A percentile compares a stretch with the other conserved stretches of the same genome.
phyloP scores from a whole-genome alignment of 495 filamentous ascomycete genomes.

The Darksidea phi region DNA sequence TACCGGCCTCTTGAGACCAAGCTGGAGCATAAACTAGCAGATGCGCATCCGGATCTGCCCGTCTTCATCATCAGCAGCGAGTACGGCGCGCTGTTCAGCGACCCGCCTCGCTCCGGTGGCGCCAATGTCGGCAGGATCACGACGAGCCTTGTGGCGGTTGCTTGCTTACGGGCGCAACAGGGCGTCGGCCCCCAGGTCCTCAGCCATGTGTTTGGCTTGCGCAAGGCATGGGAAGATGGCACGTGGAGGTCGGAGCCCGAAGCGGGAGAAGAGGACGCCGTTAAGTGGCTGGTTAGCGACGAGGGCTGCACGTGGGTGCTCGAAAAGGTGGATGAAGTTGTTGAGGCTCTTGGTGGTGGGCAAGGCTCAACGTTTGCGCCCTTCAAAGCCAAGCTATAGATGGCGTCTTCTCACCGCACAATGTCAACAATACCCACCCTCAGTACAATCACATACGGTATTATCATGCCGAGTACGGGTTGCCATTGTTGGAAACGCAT shows the following conservation, averaged over 20 bases:
- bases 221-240: slow-evolving; percentile 70
- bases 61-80: slow-evolving; percentile 70
- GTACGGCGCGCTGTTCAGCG: slow-evolving; percentile 67
- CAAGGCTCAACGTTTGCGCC: slow-evolving; percentile 45
- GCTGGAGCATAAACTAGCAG: slow-evolving; percentile 62
- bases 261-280: slow-evolving; percentile 56
- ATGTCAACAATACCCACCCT: too few relatives aligned
- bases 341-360: slow-evolving; percentile 60
- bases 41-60: slow-evolving; percentile 72
- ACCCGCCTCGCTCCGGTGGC: slow-evolving; percentile 51
- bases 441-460: too few relatives aligned
- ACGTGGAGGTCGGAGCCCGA: slow-evolving; percentile 46
- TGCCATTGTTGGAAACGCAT: too few relatives aligned
- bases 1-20: slow-evolving; percentile 70
- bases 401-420: too few relatives aligned
- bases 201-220: slow-evolving; percentile 70
- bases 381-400: slow-evolving; percentile 28
- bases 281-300: slow-evolving; percentile 65
- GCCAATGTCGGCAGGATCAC: slow-evolving; percentile 60
- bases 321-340: slow-evolving; percentile 65
- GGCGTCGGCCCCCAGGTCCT: slow-evolving; percentile 77
- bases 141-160: slow-evolving; percentile 67
- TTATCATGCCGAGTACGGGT: too few relatives aligned
- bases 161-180: slow-evolving; percentile 69
- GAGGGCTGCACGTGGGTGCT: slow-evolving; percentile 73